Evolutionary conservation across 2,329 filamentous ascomycete genomes (phyloP).

Genomic region (Diaporthe nobilis): DNA sequence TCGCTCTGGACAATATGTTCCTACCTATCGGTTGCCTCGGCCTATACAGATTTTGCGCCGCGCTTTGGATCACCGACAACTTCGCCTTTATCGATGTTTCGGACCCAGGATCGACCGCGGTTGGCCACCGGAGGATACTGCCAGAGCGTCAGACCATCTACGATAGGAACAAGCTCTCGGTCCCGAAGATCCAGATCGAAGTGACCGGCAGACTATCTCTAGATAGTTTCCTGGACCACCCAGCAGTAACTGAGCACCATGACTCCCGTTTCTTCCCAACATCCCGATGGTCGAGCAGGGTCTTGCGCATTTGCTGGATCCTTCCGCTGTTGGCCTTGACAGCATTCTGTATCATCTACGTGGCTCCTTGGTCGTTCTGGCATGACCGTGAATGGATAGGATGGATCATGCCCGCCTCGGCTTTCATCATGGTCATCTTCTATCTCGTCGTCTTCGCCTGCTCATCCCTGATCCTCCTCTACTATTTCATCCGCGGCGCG

Average conservation of each 20-base stretch:
- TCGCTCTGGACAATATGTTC: background rate
- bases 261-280: background rate
- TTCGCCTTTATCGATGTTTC: background rate
- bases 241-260: background rate
- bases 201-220: background rate
- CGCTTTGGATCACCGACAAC: background rate
- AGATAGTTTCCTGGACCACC: background rate
- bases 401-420: background rate
- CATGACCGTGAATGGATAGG: background rate
- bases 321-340: background rate
- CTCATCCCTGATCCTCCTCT: background rate
- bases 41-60: background rate
- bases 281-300: background rate
- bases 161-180: background rate
- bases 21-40: background rate
- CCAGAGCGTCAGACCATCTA: background rate
- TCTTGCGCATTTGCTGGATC: background rate
- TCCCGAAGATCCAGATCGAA: background rate
- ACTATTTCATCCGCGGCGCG: background rate
- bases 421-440: background rate
- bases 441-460: background rate
- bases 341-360: background rate
- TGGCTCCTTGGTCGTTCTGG: background rate
- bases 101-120: background rate
- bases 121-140: background rate